Conservation (phyloP, 768 basidiomycete species). For the Collybia sordida region DNA sequence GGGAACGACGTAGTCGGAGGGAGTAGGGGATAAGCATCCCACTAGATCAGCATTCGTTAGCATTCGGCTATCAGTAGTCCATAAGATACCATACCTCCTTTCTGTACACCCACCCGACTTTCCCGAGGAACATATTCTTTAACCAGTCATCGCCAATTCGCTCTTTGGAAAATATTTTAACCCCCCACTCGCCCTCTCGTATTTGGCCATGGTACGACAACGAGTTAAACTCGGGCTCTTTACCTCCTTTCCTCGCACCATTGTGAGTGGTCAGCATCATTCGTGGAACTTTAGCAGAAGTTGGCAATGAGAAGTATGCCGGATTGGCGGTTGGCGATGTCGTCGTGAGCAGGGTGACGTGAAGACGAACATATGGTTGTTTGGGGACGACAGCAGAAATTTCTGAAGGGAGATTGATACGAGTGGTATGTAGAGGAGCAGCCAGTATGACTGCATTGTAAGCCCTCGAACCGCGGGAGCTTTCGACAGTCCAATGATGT, state of each 20-base stretch:
- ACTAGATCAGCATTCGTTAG: slow-evolving; percentile 38
- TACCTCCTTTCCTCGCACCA: slow-evolving; percentile 51
- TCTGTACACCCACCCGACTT: slow-evolving; percentile 78
- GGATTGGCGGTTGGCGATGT: slow-evolving; percentile 59
- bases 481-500: slow-evolving; percentile 54
- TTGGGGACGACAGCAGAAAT: slow-evolving; percentile 55
- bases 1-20: slow-evolving; percentile 69
- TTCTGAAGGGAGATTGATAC: slow-evolving; percentile 49
- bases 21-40: slow-evolving; percentile 79
- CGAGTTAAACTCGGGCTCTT: slow-evolving; percentile 82
- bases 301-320: slow-evolving; percentile 63
- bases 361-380: slow-evolving; percentile 80
- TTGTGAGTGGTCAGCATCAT: slow-evolving; percentile 75
- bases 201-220: slow-evolving; percentile 75
- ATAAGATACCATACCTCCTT: slow-evolving; percentile 57
- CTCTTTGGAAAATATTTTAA: slow-evolving; percentile 85
- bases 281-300: slow-evolving; percentile 46
- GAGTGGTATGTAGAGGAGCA: slow-evolving; percentile 76
- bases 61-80: not conserved
- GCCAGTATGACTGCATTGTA: slow-evolving; percentile 85
- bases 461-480: slow-evolving; percentile 39
- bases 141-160: slow-evolving; percentile 71
- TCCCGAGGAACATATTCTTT: slow-evolving; percentile 55
- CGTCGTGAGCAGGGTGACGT: slow-evolving; percentile 89
- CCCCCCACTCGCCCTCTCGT: slow-evolving; percentile 60